phyloP scores from a whole-genome alignment of 116 monocot genomes.

The Posidonia oceanica region DNA sequence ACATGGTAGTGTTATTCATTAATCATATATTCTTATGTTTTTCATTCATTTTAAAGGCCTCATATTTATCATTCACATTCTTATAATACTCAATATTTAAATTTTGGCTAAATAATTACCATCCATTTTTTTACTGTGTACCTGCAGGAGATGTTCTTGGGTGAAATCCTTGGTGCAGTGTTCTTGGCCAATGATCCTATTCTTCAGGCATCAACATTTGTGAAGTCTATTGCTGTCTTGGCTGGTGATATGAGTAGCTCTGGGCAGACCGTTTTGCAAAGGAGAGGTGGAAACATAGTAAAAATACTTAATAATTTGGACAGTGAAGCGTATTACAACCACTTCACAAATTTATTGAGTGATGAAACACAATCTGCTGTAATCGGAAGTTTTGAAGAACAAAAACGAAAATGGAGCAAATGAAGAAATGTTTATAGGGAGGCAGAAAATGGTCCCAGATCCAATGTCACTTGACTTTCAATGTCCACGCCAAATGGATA shows the following conservation, averaged over 20 bases:
- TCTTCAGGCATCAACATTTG: constrained; percentile 16
- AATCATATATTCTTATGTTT: no score
- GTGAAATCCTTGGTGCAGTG: constrained; percentile 73
- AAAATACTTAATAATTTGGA: constrained; percentile 31
- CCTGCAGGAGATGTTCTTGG: constrained; percentile 29
- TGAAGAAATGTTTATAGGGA: no score
- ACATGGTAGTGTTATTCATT: constrained; percentile 36
- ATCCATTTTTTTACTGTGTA: not conserved
- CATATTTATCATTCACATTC: no score
- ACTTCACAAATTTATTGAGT: constrained; percentile 37
- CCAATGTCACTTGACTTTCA: no score
- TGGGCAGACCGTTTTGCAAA: constrained; percentile 32
- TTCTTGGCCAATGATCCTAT: constrained; percentile 26
- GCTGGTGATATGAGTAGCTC: constrained; percentile 17
- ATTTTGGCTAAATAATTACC: no score
- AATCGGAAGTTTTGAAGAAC: constrained; percentile 63
- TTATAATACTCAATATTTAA: no score
- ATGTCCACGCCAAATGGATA: no score
- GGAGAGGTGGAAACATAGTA: constrained; percentile 25
- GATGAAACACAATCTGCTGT: constrained; percentile 45
- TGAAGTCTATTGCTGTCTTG: constrained; percentile 23
- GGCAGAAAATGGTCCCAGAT: no score
- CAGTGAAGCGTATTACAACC: constrained; percentile 33
- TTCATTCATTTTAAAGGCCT: no score
- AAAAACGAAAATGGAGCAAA: constrained; percentile 55